These are phyloP conservation scores for Trichoderma asperellum DNA, from an alignment of 2,329 filamentous ascomycete genomes.

Conservation along the genomic window DNA sequence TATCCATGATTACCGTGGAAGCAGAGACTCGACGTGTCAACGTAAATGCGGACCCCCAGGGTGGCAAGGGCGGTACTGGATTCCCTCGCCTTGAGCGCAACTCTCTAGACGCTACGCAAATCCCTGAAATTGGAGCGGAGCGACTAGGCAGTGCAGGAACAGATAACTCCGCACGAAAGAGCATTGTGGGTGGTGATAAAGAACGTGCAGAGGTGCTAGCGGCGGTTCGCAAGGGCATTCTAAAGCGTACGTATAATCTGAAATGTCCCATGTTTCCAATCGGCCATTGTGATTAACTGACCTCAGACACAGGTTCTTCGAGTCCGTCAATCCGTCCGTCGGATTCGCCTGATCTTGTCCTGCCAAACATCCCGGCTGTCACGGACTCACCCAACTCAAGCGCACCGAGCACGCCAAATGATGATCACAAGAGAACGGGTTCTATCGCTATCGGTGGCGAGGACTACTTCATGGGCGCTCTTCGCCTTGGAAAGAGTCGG, in stretches of 20 bases:
- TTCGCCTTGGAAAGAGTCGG: constrained; percentile 78
- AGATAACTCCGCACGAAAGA: constrained; percentile 73
- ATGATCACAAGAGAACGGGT: constrained; percentile 70
- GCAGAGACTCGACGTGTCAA: constrained; percentile 86
- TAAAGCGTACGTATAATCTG: constrained; percentile 70
- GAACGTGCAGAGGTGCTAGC: constrained; percentile 91
- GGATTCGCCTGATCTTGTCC: constrained; percentile 61
- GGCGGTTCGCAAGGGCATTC: constrained; percentile 90
- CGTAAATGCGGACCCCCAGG: constrained; percentile 70
- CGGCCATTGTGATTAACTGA: constrained; percentile 30
- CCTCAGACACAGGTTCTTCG: constrained; percentile 58
- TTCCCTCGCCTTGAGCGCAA: constrained; percentile 86
- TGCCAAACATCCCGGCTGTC: constrained; percentile 65
- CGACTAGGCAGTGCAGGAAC: constrained; percentile 60
- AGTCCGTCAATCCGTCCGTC: constrained; percentile 66
- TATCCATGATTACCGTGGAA: constrained; percentile 95
- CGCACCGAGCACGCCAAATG: constrained; percentile 83
- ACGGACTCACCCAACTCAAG: constrained; percentile 83
- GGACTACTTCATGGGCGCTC: constrained; percentile 84
- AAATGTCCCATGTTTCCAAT: neutral
- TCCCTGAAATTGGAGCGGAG: constrained; percentile 52
- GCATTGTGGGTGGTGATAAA: constrained; percentile 85
- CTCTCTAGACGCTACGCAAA: constrained; percentile 69
- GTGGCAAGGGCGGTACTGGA: constrained; percentile 73
- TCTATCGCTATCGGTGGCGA: constrained; percentile 77